Percentiles rank a stretch among this genome's conserved stretches.
These are phyloP conservation scores for Aspergillus panamensis DNA, from an alignment of 495 filamentous ascomycete species.

Conservation along the genomic window DNA sequence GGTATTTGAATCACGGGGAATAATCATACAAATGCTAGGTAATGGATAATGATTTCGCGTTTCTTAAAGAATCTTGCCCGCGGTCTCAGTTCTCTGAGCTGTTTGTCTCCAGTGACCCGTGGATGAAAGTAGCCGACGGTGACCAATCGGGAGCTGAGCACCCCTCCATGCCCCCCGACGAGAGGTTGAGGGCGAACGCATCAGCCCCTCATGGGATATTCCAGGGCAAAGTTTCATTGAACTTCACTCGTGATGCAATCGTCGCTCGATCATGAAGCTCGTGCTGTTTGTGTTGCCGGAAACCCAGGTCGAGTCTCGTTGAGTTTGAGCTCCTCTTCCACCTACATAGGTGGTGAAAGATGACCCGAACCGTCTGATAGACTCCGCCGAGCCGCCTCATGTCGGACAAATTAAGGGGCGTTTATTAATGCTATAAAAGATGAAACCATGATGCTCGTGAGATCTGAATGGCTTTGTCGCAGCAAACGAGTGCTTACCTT, in stretches of 20 bases:
- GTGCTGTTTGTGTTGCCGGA: slow-evolving; percentile 1
- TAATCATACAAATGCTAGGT: background rate
- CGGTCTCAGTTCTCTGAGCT: background rate
- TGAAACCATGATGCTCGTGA: no score
- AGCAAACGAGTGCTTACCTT: no score
- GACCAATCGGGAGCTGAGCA: slow-evolving; percentile 35
- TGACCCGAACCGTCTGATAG: no score
- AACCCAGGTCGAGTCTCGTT: background rate
- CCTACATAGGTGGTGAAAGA: background rate
- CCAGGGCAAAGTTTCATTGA: slow-evolving; percentile 1
- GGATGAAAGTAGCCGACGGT: slow-evolving; percentile 10
- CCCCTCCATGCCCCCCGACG: slow-evolving; percentile 43
- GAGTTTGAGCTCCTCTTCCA: background rate
- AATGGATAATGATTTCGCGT: background rate
- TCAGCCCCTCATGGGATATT: slow-evolving; percentile 9
- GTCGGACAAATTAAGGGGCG: no score
- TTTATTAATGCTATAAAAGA: no score
- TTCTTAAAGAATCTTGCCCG: background rate
- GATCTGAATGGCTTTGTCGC: no score
- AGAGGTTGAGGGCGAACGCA: slow-evolving; percentile 24
- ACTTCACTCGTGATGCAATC: slow-evolving; percentile 9
- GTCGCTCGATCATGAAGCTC: slow-evolving; percentile 2
- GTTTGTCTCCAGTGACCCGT: slow-evolving; percentile 12
- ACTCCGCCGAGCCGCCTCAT: no score
- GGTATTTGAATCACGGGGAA: slow-evolving; percentile 11